phyloP scores from a whole-genome alignment of 495 filamentous ascomycete species.

The Cercophora newfieldiana region DNA sequence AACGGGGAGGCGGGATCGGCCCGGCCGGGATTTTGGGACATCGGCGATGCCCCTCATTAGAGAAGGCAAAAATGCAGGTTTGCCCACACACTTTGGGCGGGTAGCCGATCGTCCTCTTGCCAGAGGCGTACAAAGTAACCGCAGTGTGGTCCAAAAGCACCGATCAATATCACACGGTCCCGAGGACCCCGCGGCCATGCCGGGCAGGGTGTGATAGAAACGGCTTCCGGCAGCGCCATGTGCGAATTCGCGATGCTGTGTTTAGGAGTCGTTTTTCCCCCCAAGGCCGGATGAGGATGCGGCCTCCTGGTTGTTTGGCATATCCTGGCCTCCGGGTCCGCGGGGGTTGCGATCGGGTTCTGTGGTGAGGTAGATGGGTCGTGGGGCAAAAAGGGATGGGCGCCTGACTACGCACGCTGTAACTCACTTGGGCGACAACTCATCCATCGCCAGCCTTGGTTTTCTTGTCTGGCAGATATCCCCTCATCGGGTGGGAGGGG shows the following conservation, averaged over 20 bases:
- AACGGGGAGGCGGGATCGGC: conserved; percentile 9
- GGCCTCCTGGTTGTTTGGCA: neutral
- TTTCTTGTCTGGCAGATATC: neutral
- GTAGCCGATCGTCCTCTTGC: neutral
- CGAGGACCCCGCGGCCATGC: neutral
- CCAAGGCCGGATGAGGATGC: neutral
- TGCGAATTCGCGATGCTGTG: conserved; percentile 26
- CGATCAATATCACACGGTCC: neutral
- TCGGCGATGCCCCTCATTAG: neutral
- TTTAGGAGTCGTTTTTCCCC: neutral
- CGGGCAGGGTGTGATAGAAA: conserved; percentile 7
- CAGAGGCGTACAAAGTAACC: neutral
- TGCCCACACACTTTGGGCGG: neutral
- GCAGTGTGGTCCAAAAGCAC: neutral
- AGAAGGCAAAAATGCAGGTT: neutral
- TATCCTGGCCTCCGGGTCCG: neutral
- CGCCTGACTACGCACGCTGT: neutral
- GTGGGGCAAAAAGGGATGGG: conserved; percentile 1
- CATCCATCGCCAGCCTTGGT: conserved; percentile 3
- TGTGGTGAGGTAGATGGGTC: neutral
- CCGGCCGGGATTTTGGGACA: neutral
- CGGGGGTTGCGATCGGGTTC: neutral
- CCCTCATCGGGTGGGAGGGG: neutral
- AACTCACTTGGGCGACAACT: neutral
- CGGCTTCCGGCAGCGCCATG: conserved; percentile 25